phyloP scores from a whole-genome alignment of 1,284 basidiomycete genomes.

The Sutorius eximius region DNA sequence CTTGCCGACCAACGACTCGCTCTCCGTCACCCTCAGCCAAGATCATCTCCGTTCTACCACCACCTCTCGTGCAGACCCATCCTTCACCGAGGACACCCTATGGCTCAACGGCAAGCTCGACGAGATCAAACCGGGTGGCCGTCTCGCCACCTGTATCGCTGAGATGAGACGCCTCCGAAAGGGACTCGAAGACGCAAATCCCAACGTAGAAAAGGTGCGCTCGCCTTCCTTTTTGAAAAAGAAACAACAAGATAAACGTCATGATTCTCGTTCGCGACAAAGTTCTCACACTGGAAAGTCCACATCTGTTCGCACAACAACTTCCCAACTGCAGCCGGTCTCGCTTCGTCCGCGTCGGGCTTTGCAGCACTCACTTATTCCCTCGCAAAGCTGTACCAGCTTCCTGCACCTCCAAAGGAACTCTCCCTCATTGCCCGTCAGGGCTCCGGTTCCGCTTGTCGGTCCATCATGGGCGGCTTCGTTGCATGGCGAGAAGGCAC shows the following conservation, averaged over 20 bases:
- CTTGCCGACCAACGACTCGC: constrained; percentile 95
- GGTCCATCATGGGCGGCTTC: constrained; percentile 95
- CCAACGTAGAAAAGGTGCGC: constrained; percentile 64
- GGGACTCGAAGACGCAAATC: constrained; percentile 69
- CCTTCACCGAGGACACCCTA: constrained; percentile 69
- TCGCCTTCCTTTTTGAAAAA: constrained; percentile 3
- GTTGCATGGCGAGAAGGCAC: constrained; percentile 85
- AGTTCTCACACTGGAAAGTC: constrained; percentile 75
- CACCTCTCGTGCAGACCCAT: constrained; percentile 82
- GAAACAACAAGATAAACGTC: neutral
- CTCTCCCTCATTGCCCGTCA: constrained; percentile 95
- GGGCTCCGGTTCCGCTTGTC: constrained; percentile 96
- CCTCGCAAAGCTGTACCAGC: constrained; percentile 82
- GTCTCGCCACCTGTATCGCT: constrained; percentile 83
- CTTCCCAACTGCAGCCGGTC: constrained; percentile 97
- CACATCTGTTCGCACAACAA: constrained; percentile 97
- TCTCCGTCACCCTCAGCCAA: constrained; percentile 96
- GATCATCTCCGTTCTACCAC: constrained; percentile 95
- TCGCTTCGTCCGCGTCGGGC: constrained; percentile 96
- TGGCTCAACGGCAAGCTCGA: constrained; percentile 97
- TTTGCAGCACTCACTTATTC: constrained; percentile 95
- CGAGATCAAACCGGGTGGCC: constrained; percentile 78
- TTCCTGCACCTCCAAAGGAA: constrained; percentile 68
- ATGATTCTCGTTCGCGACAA: constrained; percentile 6
- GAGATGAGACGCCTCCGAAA: constrained; percentile 84